Evolutionary conservation across 179 eudicot species (phyloP), one percentile per base, ranked within the genome.

Genomic region (Dionaea muscipula): DNA sequence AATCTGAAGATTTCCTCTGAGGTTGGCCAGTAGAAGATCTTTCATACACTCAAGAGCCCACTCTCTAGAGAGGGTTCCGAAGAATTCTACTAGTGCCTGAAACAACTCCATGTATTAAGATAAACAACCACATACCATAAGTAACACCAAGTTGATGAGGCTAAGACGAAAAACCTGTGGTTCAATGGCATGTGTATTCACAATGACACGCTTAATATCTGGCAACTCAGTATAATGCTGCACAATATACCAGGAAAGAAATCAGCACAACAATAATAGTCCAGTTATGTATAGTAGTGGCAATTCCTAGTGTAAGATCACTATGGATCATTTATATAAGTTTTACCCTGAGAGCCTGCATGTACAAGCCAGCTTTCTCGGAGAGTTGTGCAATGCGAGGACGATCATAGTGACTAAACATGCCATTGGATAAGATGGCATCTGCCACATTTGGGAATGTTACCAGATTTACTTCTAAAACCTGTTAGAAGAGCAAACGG

Each of bases 371-470:
- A 62, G 59, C 77, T 57, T 76, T 76, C 49, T 76, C 81, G 69
- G 77, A 76, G 15, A 76, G 75, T 59, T 76, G 81, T 15, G 67
- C 81, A 47, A 76, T 50, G 17, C 81, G 71, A 0, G 81, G 74
- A 19, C 81, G 81, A 63, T 76, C 81, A 47, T 76, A 76, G 66
- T 76, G 77, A 57, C 75, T 76, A 62, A 76, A 76, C 81, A 76
- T 76, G 44, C 81, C 81, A 57, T 76, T 76, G 13, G 81, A 64
- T 69, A 76, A 66, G 26, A 76, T 76, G 23, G 81, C 81, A 79
- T 91, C 98, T 0, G 99, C 99, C 45, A 93, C 99, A 76, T 93
- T 93, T 16, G 99, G 99, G 65, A 84, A 88, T 11, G 96, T 91
- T 20, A 91, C 98, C 50, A 91, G 96, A 71, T 91, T 91, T 39